phyloP scores from a whole-genome alignment of 257 asterid genomes.

The Salvia rosmarinus region DNA sequence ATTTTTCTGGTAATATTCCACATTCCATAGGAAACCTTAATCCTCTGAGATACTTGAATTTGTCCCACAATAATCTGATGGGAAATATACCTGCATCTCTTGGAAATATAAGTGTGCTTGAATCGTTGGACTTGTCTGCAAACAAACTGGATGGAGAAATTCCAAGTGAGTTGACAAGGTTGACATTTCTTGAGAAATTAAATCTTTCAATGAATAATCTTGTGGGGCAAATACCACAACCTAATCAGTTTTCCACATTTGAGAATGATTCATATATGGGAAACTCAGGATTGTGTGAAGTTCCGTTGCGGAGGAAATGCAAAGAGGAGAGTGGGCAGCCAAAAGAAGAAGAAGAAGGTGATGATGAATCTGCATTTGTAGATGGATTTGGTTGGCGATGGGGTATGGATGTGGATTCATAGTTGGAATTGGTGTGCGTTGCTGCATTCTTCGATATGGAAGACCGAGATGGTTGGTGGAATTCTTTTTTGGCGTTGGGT shows the following conservation, averaged over 20 bases:
- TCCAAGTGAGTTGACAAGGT: background rate
- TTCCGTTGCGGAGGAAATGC: slow-evolving; percentile 32
- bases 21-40: slow-evolving; percentile 10
- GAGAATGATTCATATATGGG: slow-evolving; percentile 25
- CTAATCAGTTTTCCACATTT: slow-evolving; percentile 27
- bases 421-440: background rate
- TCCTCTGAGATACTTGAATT: background rate
- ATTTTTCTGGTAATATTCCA: slow-evolving; percentile 17
- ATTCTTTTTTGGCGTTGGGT: background rate
- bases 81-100: slow-evolving; percentile 16
- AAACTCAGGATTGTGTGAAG: slow-evolving; percentile 27
- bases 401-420: background rate
- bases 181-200: slow-evolving; percentile 13
- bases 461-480: background rate
- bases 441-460: background rate
- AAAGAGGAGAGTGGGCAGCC: too few species aligned
- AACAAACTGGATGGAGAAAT: slow-evolving; percentile 29
- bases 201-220: slow-evolving; percentile 30
- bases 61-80: slow-evolving; percentile 18
- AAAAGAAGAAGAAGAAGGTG: background rate
- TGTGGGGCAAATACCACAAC: slow-evolving; percentile 7
- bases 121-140: slow-evolving; percentile 31
- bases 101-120: slow-evolving; percentile 19
- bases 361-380: background rate
- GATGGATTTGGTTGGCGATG: slow-evolving; percentile 4